These are phyloP conservation scores for Picochlorum sp. DNA, from an alignment of 139 green algal genomes.

Conservation along the genomic window DNA sequence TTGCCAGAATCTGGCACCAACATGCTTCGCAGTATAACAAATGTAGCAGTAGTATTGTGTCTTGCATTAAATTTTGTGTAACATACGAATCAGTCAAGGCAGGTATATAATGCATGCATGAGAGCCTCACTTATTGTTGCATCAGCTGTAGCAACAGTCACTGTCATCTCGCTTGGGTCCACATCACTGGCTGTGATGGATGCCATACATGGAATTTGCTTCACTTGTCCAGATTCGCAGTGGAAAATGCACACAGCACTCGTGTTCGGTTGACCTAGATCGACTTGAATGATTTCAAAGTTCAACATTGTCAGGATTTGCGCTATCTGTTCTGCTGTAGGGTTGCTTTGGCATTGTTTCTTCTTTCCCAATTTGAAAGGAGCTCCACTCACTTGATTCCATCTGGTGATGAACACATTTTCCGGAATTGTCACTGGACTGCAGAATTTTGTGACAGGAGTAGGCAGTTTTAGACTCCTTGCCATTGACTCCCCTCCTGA, in stretches of 20 bases:
- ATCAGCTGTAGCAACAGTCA: constrained; percentile 40
- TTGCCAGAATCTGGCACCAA: too few species aligned
- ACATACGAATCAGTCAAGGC: too few species aligned
- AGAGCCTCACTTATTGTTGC: constrained; percentile 23
- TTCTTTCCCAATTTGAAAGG: constrained; percentile 45
- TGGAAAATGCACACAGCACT: constrained; percentile 27
- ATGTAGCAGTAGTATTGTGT: too few species aligned
- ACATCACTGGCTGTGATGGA: constrained; percentile 20
- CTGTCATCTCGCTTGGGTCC: constrained; percentile 11
- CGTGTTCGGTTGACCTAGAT: constrained; percentile 24
- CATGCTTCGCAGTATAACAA: too few species aligned
- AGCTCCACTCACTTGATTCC: constrained; percentile 46
- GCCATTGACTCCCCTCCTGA: constrained; percentile 3
- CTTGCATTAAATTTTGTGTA: too few species aligned
- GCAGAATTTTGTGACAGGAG: constrained; percentile 60
- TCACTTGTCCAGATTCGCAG: neutral
- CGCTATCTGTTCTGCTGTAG: neutral
- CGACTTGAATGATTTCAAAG: constrained; percentile 16
- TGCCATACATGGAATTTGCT: constrained; percentile 43
- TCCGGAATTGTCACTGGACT: constrained; percentile 41
- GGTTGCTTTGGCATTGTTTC: constrained; percentile 14
- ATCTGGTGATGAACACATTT: constrained; percentile 69
- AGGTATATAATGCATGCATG: constrained; percentile 4
- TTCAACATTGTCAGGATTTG: neutral
- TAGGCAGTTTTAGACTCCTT: constrained; percentile 46